Evolutionary conservation across 768 basidiomycete genomes (phyloP).

Genomic region (Lentinula lateritia): DNA sequence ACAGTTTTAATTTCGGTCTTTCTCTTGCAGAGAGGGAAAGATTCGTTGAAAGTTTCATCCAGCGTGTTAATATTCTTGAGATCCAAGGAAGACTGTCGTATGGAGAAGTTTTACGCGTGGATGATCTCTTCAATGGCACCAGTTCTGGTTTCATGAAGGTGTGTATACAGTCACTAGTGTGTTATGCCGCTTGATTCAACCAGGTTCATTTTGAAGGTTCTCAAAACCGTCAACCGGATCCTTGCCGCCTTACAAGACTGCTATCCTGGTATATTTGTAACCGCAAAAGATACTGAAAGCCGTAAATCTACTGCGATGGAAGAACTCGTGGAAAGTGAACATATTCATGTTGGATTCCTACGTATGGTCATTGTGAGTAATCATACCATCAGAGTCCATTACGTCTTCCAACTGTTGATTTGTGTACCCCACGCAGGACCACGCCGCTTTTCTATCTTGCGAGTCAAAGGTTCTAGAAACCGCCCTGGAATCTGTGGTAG

Average conservation of each 20-base stretch:
- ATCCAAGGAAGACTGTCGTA: constrained; percentile 25
- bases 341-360: constrained; percentile 22
- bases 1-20: constrained; percentile 25
- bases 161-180: constrained; percentile 2
- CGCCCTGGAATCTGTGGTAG: constrained; percentile 21
- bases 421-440: constrained; percentile 20
- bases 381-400: not conserved
- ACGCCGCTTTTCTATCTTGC: constrained; percentile 23
- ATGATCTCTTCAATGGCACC: constrained; percentile 28
- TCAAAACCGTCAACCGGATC: constrained; percentile 29
- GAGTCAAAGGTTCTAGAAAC: constrained; percentile 12
- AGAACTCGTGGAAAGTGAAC: constrained; percentile 28
- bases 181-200: too few relatives aligned
- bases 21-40: constrained; percentile 21
- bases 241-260: constrained; percentile 27
- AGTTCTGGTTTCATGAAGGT: constrained; percentile 30
- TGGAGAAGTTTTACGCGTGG: constrained; percentile 33
- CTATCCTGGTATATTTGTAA: constrained; percentile 29
- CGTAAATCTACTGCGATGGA: constrained; percentile 20
- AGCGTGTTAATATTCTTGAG: constrained; percentile 28
- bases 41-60: constrained; percentile 29
- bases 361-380: constrained; percentile 23
- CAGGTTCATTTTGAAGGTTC: constrained; percentile 17
- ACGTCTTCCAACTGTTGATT: not conserved
- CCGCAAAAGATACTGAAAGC: constrained; percentile 19